Evolutionary conservation across 305 asterid genomes (phyloP), one percentile per base, ranked within the genome.

Genomic region (Solanum chacoense): DNA sequence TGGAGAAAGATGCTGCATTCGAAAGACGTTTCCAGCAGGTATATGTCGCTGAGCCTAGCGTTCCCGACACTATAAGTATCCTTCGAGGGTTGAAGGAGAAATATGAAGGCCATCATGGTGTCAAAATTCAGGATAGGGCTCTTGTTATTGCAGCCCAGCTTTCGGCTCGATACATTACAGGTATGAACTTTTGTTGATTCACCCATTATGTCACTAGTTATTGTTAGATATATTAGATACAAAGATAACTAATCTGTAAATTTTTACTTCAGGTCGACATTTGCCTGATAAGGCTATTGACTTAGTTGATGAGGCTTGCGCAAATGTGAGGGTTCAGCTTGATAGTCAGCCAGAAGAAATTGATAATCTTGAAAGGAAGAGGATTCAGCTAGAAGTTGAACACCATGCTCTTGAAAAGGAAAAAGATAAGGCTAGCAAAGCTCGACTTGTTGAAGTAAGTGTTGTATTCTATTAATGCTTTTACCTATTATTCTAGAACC

Each of bases 341-440:
- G 98, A 96, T 73, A 97, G 99, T 89, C 98, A 97, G 75, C 99
- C 98, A 0, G 98, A 96, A 88, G 98, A 96, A 72, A 97, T 97
- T n/a, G 98, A 97, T 88, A 97, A 93, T 86, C 93, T 96, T 1
- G 95, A 95, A 72, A 94, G 99, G 90, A 96, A 95, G 92, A 93
- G 98, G 90, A 97, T 97, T 65, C 98, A 96, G 74, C 90, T 97
- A 85, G 99, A 97, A 88, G 92, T 96, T 4, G 98, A 97, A 90
- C 94, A 93, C 11, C 99, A 97, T 86, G 98, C 99, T 14, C 96
- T 96, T 2, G 99, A 97, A 87, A 97, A 96, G 94, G 98, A 97
- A 90, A 97, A 96, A 72, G 99, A 97, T 38, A 95, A 97, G 91
- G 98, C 98, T 11, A 97, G 98, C 90, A 97, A 94, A 91, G 99